Conservation (phyloP, 2,329 filamentous ascomycete species). For the Plenodomus lindquistii region DNA sequence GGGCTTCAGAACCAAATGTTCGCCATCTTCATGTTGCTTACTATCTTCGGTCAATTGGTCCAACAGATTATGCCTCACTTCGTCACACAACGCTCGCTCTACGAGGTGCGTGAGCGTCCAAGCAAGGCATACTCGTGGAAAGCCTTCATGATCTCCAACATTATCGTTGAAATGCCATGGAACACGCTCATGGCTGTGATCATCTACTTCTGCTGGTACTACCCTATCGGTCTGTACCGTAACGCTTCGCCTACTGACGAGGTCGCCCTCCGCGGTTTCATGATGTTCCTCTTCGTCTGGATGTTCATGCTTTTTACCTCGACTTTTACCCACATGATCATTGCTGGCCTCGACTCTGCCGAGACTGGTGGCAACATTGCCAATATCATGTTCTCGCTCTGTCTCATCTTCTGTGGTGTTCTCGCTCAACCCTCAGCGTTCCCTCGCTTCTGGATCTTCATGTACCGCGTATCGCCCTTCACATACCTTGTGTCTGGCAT, state of each 20-base stretch:
- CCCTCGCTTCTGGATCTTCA: conserved; percentile 80
- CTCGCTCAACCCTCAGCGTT: conserved; percentile 66
- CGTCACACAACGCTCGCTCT: conserved; percentile 77
- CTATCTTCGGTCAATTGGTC: conserved; percentile 77
- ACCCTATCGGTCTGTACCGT: conserved; percentile 75
- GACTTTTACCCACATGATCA: conserved; percentile 79
- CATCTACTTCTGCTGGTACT: conserved; percentile 84
- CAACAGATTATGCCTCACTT: conserved; percentile 88
- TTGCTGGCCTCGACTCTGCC: conserved; percentile 74
- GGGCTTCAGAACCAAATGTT: conserved; percentile 88
- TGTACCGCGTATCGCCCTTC: conserved; percentile 81
- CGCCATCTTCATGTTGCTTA: conserved; percentile 79
- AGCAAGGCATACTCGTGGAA: conserved; percentile 86
- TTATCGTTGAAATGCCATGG: conserved; percentile 85
- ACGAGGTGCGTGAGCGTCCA: conserved; percentile 82
- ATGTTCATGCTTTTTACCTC: conserved; percentile 79
- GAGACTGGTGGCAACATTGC: conserved; percentile 77
- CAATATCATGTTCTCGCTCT: conserved; percentile 73
- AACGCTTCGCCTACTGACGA: conserved; percentile 68
- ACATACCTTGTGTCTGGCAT: conserved; percentile 79
- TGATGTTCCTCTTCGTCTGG: conserved; percentile 78
- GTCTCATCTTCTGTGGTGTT: conserved; percentile 75
- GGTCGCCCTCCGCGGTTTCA: conserved; percentile 69
- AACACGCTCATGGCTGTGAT: conserved; percentile 76
- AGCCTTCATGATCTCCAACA: conserved; percentile 80